Evolutionary conservation across 305 asterid species (phyloP), one percentile per base, ranked within the genome.

Genomic region (Ilex paraguariensis): DNA sequence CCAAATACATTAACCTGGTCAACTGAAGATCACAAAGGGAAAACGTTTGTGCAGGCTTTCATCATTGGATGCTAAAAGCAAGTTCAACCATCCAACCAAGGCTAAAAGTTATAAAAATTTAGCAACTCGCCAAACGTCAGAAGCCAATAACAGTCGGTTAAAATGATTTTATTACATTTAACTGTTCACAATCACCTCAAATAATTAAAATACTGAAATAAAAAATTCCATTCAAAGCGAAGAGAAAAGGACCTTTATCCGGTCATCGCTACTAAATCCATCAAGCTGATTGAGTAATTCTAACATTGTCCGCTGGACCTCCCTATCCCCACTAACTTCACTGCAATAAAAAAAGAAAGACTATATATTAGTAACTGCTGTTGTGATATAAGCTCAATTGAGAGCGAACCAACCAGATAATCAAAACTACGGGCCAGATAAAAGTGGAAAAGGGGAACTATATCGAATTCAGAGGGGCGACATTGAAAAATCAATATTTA

Each of bases 271-370:
- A 85, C 95, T 85, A 66, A 90, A 90, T 56, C 95, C 97, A 75
- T 90, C 97, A 51, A 90, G 95, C 72, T 87, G 97, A 73, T 87
- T 90, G 59, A 90, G 95, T 79, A 90, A 69, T 54, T 90, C 97
- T 49, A 90, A 79, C 97, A 90, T 90, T 64, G 97, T 90, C 51
- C 97, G 77, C 45, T 90, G 95, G 63, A 87, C 97, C 73, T 90
- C 97, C 70, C 97, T 77, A 54, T 84, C 97, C 62, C 97, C 97
- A 59, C 95, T 87, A 64, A 84, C 93, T 75, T 88, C 96, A 66
- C 96, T 88, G 95, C 78, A 75, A 11, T 21, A 5, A 21, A 68
- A 59, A 62, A 68, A n/a, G n/a, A 8, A 56, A 36, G 1, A 36
- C 42, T 36, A 0, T 8, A 36, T 36, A 36, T 36, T 36, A 36